Percentiles rank a stretch among this genome's conserved stretches.
phyloP scores from a whole-genome alignment of 2,329 filamentous ascomycete genomes.

The Aureobasidium melanogenum region DNA sequence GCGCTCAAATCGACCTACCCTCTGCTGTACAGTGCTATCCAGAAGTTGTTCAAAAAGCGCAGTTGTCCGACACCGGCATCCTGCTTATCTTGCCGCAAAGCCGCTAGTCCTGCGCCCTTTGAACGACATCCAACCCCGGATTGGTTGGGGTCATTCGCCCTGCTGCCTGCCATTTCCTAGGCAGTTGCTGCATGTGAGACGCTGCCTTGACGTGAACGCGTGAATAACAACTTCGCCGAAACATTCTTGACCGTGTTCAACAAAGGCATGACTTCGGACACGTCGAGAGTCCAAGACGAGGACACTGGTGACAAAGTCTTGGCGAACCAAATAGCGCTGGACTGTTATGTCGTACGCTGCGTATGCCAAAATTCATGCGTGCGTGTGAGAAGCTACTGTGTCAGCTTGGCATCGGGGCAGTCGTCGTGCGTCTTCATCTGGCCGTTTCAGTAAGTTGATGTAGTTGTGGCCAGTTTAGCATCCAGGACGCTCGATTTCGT shows the following conservation, averaged over 20 bases:
- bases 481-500: neutral
- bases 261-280: neutral
- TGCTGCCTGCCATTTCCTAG: constrained; percentile 2
- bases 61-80: neutral
- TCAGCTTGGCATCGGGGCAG: too few species aligned
- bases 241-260: neutral
- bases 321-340: neutral
- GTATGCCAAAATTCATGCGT: neutral
- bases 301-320: neutral
- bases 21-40: neutral
- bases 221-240: neutral
- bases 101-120: constrained; percentile 8
- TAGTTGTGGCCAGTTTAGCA: neutral
- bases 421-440: neutral
- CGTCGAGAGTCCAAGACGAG: neutral
- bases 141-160: constrained; percentile 2
- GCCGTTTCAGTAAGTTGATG: neutral
- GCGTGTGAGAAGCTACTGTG: neutral
- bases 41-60: neutral
- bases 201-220: neutral
- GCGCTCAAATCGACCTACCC: neutral
- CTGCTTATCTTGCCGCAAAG: constrained; percentile 2
- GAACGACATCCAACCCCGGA: neutral
- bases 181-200: neutral
- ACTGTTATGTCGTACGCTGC: neutral